Evolutionary conservation across 2,329 filamentous ascomycete genomes (phyloP).

Genomic region (Penicillium nordicum): DNA sequence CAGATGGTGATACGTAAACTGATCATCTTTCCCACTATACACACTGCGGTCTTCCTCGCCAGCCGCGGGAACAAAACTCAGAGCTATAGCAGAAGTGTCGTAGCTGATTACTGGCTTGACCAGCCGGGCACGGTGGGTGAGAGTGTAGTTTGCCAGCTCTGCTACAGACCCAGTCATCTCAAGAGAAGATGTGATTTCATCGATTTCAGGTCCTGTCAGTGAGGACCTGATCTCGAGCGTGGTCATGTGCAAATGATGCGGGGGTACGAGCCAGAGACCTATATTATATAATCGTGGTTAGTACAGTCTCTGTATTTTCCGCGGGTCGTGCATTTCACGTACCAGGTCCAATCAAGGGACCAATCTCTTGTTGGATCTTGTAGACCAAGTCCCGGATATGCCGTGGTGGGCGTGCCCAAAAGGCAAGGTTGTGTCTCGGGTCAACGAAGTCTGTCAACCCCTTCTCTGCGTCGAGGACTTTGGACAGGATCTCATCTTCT

Average conservation of each 20-base stretch:
- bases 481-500: constrained; percentile 71
- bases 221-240: constrained; percentile 81
- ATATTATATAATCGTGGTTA: not conserved
- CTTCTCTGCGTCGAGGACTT: constrained; percentile 61
- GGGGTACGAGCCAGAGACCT: constrained; percentile 86
- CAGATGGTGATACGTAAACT: constrained; percentile 87
- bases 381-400: constrained; percentile 66
- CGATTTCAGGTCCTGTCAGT: constrained; percentile 66
- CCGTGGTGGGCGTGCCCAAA: constrained; percentile 80
- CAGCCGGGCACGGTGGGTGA: constrained; percentile 66
- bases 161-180: constrained; percentile 50
- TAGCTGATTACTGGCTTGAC: constrained; percentile 80
- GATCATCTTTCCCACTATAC: constrained; percentile 51
- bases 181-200: constrained; percentile 57
- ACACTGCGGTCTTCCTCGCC: constrained; percentile 51
- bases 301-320: not conserved
- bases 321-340: constrained; percentile 34
- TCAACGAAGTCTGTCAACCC: constrained; percentile 67
- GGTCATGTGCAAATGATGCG: constrained; percentile 76
- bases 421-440: constrained; percentile 74
- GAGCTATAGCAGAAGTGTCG: constrained; percentile 77
- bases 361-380: constrained; percentile 65
- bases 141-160: constrained; percentile 63
- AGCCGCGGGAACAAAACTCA: constrained; percentile 80
- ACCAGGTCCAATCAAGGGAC: constrained; percentile 63